Evolutionary conservation across 371 early-diverging fungal species (phyloP).

Genomic region (Mucor velutinosus): DNA sequence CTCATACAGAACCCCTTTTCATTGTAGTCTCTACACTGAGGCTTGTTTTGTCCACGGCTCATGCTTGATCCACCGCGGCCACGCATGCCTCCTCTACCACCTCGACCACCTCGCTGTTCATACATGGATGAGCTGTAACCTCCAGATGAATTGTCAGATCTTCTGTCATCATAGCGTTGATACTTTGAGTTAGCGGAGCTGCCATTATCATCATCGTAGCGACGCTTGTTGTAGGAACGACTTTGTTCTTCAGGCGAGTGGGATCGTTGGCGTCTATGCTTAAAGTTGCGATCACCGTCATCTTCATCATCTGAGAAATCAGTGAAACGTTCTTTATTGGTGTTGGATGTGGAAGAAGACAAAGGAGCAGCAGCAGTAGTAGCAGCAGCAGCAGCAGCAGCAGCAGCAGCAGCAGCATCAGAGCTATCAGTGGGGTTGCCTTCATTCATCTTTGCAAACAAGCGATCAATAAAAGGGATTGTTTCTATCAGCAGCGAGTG

Average conservation of each 20-base stretch:
- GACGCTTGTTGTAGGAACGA: slow-evolving; percentile 31
- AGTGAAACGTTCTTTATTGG: slow-evolving; percentile 29
- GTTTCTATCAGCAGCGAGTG: slow-evolving; percentile 55
- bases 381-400: slow-evolving; percentile 1
- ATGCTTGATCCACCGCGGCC: slow-evolving; percentile 43
- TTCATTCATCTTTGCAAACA: slow-evolving; percentile 56
- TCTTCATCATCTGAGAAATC: slow-evolving; percentile 64
- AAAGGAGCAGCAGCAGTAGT: background rate
- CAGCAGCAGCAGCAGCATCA: background rate
- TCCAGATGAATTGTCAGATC: background rate
- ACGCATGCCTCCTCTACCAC: slow-evolving; percentile 33
- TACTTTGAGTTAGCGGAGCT: slow-evolving; percentile 25
- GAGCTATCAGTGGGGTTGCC: slow-evolving; percentile 26
- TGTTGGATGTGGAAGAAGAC: background rate
- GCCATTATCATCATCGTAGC: slow-evolving; percentile 18
- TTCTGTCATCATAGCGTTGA: slow-evolving; percentile 24
- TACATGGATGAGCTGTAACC: slow-evolving; percentile 8
- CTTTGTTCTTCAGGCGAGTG: slow-evolving; percentile 35
- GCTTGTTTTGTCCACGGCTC: slow-evolving; percentile 35
- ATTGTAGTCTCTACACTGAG: slow-evolving; percentile 75
- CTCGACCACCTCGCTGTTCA: slow-evolving; percentile 19
- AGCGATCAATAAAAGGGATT: slow-evolving; percentile 60
- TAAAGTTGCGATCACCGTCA: slow-evolving; percentile 75
- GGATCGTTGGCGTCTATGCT: slow-evolving; percentile 66
- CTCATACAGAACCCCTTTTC: slow-evolving; percentile 83